These are phyloP conservation scores for Scolecobasidium constrictum DNA, from an alignment of 2,329 filamentous ascomycete species.

Conservation along the genomic window DNA sequence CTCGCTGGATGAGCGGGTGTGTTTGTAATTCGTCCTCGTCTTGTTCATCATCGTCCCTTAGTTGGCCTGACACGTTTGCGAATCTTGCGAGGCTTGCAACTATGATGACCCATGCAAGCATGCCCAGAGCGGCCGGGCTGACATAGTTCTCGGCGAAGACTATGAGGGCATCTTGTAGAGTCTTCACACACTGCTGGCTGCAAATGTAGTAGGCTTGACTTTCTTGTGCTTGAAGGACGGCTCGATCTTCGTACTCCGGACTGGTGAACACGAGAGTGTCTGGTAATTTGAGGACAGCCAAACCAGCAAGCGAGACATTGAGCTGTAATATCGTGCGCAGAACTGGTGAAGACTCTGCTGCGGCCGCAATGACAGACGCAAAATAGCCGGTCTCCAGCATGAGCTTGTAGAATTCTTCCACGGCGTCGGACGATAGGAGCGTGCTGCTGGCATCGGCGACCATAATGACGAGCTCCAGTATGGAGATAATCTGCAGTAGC, in stretches of 20 bases:
- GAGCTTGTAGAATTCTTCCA: slow-evolving; percentile 65
- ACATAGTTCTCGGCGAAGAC: slow-evolving; percentile 45
- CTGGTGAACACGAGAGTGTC: not conserved
- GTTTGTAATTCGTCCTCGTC: no score
- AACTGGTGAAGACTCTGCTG: not conserved
- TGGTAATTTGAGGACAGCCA: not conserved
- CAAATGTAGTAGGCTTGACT: slow-evolving; percentile 49
- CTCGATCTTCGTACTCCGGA: not conserved
- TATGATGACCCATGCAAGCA: slow-evolving; percentile 74
- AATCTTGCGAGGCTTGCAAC: slow-evolving; percentile 12
- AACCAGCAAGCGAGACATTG: not conserved
- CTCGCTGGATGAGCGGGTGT: not conserved
- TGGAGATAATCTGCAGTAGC: not conserved
- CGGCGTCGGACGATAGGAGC: slow-evolving; percentile 45
- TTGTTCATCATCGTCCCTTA: not conserved
- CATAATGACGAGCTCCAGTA: not conserved
- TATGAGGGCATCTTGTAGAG: slow-evolving; percentile 62
- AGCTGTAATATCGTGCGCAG: not conserved
- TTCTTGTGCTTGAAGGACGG: not conserved
- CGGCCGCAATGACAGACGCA: slow-evolving; percentile 38
- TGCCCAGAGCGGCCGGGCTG: slow-evolving; percentile 58
- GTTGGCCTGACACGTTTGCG: not conserved
- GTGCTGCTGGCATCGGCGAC: not conserved
- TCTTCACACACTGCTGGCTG: slow-evolving; percentile 56
- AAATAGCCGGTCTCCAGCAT: slow-evolving; percentile 62